These are phyloP conservation scores for Ustilago curta DNA, from an alignment of 1,284 basidiomycete species.

Conservation along the genomic window DNA sequence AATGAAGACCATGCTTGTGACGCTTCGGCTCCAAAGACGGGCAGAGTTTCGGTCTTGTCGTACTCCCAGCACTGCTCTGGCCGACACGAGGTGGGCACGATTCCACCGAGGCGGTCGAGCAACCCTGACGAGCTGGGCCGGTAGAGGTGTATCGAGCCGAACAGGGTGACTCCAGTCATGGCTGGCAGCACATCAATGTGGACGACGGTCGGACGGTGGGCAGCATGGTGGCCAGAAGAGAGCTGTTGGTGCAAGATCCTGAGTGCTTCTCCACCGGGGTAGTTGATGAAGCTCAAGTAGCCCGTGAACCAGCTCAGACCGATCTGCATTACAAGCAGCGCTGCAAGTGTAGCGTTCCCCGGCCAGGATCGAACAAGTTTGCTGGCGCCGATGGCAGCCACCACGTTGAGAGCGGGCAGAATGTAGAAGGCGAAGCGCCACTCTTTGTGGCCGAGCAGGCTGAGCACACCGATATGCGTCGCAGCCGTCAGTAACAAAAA, in stretches of 20 bases:
- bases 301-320: slow-evolving; percentile 69
- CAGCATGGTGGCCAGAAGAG: too few relatives aligned
- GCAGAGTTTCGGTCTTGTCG: slow-evolving; percentile 62
- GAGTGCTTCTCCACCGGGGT: slow-evolving; percentile 88
- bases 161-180: slow-evolving; percentile 90
- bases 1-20: slow-evolving; percentile 29
- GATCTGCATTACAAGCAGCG: slow-evolving; percentile 25
- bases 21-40: slow-evolving; percentile 12
- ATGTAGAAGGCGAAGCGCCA: slow-evolving; percentile 95
- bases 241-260: slow-evolving; percentile 74
- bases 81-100: slow-evolving; percentile 11
- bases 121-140: slow-evolving; percentile 10
- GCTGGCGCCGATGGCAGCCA: slow-evolving; percentile 77
- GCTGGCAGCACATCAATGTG: slow-evolving; percentile 85
- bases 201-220: slow-evolving; percentile 20
- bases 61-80: slow-evolving; percentile 42
- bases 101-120: slow-evolving; percentile 6
- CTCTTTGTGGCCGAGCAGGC: slow-evolving; percentile 79
- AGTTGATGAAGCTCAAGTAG: slow-evolving; percentile 79
- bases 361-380: slow-evolving; percentile 70
- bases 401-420: slow-evolving; percentile 83
- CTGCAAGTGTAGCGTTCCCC: slow-evolving; percentile 4
- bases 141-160: slow-evolving; percentile 77
- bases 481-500: slow-evolving; percentile 67
- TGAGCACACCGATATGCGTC: slow-evolving; percentile 78